Conservation (phyloP, 2,329 filamentous ascomycete species). For the Diaporthe longicolla region DNA sequence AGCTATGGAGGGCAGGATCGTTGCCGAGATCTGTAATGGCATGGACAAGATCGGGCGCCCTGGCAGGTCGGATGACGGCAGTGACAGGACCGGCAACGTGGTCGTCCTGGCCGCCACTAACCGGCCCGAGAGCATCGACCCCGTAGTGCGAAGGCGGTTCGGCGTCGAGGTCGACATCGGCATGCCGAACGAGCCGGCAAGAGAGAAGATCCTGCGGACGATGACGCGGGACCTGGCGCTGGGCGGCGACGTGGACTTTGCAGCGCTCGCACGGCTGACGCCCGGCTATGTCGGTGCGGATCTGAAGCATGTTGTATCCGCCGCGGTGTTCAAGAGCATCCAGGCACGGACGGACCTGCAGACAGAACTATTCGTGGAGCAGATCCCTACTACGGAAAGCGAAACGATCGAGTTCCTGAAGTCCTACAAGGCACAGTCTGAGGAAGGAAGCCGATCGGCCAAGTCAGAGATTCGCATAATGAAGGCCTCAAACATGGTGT, state of each 20-base stretch:
- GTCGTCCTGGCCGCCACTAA: slow-evolving; percentile 95
- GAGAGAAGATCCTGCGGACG: slow-evolving; percentile 83
- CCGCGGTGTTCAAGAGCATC: slow-evolving; percentile 57
- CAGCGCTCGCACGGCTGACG: slow-evolving; percentile 82
- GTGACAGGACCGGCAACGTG: slow-evolving; percentile 83
- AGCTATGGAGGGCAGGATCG: slow-evolving; percentile 91
- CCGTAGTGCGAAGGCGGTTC: slow-evolving; percentile 81
- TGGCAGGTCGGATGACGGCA: slow-evolving; percentile 83
- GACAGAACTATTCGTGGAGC: slow-evolving; percentile 30
- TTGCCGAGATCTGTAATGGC: slow-evolving; percentile 85
- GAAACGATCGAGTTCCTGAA: slow-evolving; percentile 1
- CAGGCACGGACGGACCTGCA: slow-evolving; percentile 37
- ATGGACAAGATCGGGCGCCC: slow-evolving; percentile 87
- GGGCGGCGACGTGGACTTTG: slow-evolving; percentile 79
- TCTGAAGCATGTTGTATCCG: slow-evolving; percentile 74
- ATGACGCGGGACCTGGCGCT: slow-evolving; percentile 77
- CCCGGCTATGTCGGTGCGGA: slow-evolving; percentile 96
- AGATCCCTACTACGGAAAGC: slow-evolving; percentile 2
- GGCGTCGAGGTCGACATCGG: slow-evolving; percentile 87
- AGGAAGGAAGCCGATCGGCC: slow-evolving; percentile 6
- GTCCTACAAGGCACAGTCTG: not conserved
- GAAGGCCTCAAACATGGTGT: slow-evolving; percentile 41
- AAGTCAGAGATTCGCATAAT: slow-evolving; percentile 43
- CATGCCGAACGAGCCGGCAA: slow-evolving; percentile 83
- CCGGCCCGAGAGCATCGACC: slow-evolving; percentile 86